phyloP scores from a whole-genome alignment of 2,329 filamentous ascomycete genomes.

The Exophiala dermatitidis region DNA sequence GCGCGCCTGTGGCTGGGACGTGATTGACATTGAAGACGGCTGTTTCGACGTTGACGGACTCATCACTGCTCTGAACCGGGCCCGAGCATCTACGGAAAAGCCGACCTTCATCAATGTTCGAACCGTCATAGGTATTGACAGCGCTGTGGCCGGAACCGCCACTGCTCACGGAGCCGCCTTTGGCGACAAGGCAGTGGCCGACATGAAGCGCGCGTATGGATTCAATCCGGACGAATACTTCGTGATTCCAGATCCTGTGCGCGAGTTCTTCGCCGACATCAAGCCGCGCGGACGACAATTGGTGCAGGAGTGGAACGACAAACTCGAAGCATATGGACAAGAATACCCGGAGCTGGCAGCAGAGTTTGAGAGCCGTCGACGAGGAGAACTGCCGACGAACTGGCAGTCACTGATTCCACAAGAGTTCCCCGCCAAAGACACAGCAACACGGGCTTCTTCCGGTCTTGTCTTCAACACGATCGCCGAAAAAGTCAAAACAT shows the following conservation, averaged over 20 bases:
- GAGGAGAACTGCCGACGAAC: conserved; percentile 43
- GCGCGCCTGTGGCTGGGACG: conserved; percentile 50
- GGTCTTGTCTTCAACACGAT: conserved; percentile 49
- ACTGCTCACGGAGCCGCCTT: conserved; percentile 54
- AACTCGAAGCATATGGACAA: conserved; percentile 39
- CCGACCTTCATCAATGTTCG: conserved; percentile 51
- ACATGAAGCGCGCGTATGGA: conserved; percentile 48
- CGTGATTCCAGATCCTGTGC: conserved; percentile 41
- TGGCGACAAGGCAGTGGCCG: conserved; percentile 47
- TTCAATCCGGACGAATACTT: conserved; percentile 46
- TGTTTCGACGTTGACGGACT: conserved; percentile 45
- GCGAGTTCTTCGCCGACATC: conserved; percentile 48
- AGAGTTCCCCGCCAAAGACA: conserved; percentile 44
- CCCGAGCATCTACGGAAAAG: conserved; percentile 31
- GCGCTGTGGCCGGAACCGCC: conserved; percentile 43
- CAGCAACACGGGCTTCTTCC: conserved; percentile 44
- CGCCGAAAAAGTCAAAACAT: conserved; percentile 41
- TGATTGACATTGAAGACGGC: conserved; percentile 49
- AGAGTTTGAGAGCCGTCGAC: conserved; percentile 45
- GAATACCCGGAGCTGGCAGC: conserved; percentile 43
- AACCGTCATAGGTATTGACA: conserved; percentile 49
- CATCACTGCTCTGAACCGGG: conserved; percentile 38
- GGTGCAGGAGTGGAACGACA: conserved; percentile 44
- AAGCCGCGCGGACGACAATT: conserved; percentile 41
- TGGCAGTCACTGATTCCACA: conserved; percentile 48